Conservation (phyloP, 163 green algal genomes). For the Scenedesmus sp. region DNA sequence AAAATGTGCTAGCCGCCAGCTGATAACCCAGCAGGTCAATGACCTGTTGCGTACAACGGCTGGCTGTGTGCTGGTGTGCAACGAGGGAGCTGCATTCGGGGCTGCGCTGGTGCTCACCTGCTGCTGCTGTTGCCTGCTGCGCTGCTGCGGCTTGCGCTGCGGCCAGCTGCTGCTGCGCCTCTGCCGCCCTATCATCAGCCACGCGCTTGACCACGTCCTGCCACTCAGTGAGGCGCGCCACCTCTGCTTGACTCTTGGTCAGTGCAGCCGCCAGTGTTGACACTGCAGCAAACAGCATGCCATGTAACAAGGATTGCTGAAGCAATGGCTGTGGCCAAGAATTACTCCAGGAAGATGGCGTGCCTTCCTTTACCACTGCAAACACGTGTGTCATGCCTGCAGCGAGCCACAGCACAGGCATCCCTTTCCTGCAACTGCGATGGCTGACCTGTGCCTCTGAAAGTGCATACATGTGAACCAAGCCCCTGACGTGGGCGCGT, state of each 20-base stretch:
- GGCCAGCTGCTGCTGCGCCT: constrained; percentile 20
- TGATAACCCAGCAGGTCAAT: too few species aligned
- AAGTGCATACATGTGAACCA: not conserved
- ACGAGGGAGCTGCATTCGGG: too few species aligned
- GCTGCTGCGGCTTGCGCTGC: not conserved
- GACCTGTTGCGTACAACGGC: not conserved
- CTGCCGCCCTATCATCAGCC: constrained; percentile 33
- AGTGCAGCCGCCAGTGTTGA: constrained; percentile 6
- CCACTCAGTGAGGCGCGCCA: constrained; percentile 22
- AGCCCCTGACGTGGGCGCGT: not conserved
- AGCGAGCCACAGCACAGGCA: not conserved
- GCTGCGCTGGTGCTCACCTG: not conserved
- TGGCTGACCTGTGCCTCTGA: not conserved
- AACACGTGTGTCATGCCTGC: not conserved
- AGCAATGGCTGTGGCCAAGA: not conserved
- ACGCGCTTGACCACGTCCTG: constrained; percentile 34
- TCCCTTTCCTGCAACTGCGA: not conserved
- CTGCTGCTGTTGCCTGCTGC: not conserved
- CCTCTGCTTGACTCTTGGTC: constrained; percentile 3
- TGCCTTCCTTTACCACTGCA: not conserved
- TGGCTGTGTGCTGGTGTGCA: not conserved
- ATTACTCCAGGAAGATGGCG: too few species aligned
- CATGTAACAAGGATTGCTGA: not conserved
- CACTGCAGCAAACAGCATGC: not conserved
- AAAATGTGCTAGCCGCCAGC: too few species aligned